Base-by-base conservation (phyloP, 2,329 filamentous ascomycete species). In the Coniella vitis region DNA sequence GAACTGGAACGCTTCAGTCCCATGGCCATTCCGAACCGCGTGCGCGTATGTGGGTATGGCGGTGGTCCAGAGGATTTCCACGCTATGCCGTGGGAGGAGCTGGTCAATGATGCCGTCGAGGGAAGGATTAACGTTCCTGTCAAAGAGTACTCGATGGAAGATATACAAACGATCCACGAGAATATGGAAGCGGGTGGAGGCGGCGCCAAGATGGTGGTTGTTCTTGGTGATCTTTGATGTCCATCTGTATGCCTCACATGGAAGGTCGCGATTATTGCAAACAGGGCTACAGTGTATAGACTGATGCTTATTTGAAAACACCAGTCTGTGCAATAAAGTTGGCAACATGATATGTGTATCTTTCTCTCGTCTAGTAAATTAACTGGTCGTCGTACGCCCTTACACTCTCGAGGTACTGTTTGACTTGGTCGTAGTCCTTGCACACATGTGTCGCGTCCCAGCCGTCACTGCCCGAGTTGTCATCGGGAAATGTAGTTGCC, bases 401-500 rank as follows among this genome's bases (percentile, higher is more conserved):
- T 20, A 71, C 69, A 47, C 66, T 63, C 57, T 73, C 70, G 25
- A 72, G 58, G 47, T 73, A 72, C 7, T 49, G 52, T 45, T 64
- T 65, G 47, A 73, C 69, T 54, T 71, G 60, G 45, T 55, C 57
- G 55, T 68, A 70, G 52, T 72, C 64, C 55, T 67, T 69, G 61
- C 70, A 73, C 38, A 72, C 69, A 53, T 72, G 70, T 58, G 69
- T 72, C 1, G 68, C 69, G 49, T 73, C 69, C 70, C 70, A 72
- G 7, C 70, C 70, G 47, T 72, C 70, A 2, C 66, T 69, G 2
- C 70, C 70, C 10, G 66, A 67, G 42, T 71, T 72, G 55, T 72
- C 63, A 49, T 71, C 68, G 2, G 69, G 69, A 50, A 72, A 72
- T 1, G 70, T 72, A 2, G 70, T 72, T 57, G 71, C 69, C 13